A percentile compares a stretch with the other conserved stretches of the same genome.
Conservation (phyloP, 1,139 yeast species). For the Komagataea norvegica region DNA sequence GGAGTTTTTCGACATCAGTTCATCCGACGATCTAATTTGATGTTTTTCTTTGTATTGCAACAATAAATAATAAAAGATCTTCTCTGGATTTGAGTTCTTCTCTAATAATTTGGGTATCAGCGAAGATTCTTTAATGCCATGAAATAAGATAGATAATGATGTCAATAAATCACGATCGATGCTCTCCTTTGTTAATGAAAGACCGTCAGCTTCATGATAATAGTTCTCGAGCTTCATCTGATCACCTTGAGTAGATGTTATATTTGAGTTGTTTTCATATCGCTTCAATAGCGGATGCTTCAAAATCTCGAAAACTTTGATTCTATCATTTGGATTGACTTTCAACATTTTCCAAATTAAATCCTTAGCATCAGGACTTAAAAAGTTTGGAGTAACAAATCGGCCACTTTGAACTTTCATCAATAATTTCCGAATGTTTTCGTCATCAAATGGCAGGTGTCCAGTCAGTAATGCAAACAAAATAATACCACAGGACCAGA, state of each 20-base stretch:
- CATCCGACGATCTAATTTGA: conserved; percentile 24
- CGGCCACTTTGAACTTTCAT: conserved; percentile 89
- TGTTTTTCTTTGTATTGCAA: conserved; percentile 84
- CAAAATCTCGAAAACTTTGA: conserved; percentile 67
- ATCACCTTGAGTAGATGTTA: conserved; percentile 23
- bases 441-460: conserved; percentile 95
- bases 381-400: conserved; percentile 74
- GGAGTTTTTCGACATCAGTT: conserved; percentile 13
- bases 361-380: conserved; percentile 82
- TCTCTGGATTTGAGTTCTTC: conserved; percentile 69
- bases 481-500: conserved; percentile 98
- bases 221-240: conserved; percentile 23
- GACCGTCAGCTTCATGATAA: conserved; percentile 26
- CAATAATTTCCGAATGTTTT: conserved; percentile 78
- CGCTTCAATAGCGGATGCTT: conserved; percentile 75
- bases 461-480: conserved; percentile 91
- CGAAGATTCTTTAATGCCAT: conserved; percentile 65
- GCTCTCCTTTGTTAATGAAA: conserved; percentile 35
- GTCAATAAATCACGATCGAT: conserved; percentile 81
- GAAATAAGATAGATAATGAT: conserved; percentile 85
- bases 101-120: conserved; percentile 58
- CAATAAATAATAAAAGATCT: conserved; percentile 80
- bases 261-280: conserved; percentile 39
- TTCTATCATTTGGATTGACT: conserved; percentile 75
- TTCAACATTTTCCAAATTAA: conserved; percentile 76